Evolutionary conservation across 805 yeast species (phyloP).

Genomic region (Monosporozyma aquatica): DNA sequence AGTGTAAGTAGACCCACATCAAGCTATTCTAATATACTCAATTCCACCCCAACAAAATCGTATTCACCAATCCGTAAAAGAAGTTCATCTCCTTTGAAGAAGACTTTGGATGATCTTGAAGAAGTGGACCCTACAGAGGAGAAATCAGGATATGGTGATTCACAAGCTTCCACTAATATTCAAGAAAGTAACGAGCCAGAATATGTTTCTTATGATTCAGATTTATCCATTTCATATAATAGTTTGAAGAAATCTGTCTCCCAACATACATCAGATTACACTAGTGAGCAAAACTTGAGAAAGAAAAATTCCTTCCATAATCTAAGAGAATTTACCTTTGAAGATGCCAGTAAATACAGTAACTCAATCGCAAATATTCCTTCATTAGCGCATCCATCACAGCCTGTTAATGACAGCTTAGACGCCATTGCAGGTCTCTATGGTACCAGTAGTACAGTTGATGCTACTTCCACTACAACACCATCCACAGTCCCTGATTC

Average conservation of each 20-base stretch:
- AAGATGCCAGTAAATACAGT: constrained; percentile 5
- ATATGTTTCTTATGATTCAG: constrained; percentile 10
- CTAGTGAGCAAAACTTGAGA: constrained; percentile 22
- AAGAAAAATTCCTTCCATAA: constrained; percentile 45
- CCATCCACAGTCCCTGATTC: not conserved
- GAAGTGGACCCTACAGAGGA: constrained; percentile 2
- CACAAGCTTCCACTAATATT: too few species aligned
- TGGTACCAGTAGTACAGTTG: not conserved
- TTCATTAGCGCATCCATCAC: not conserved
- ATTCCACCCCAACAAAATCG: constrained; percentile 6
- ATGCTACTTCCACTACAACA: not conserved
- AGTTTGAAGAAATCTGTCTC: not conserved
- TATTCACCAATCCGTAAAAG: constrained; percentile 4
- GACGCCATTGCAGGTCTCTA: not conserved
- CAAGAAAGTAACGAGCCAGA: not conserved
- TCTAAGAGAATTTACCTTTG: constrained; percentile 39
- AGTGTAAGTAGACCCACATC: constrained; percentile 1
- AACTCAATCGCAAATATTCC: not conserved
- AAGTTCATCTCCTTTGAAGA: constrained; percentile 9
- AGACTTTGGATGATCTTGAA: constrained; percentile 8
- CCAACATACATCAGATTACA: not conserved
- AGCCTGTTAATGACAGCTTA: not conserved
- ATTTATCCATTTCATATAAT: constrained; percentile 1
- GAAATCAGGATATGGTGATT: not conserved
- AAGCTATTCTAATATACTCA: not conserved